Evolutionary conservation across 2,329 filamentous ascomycete genomes (phyloP).

Genomic region (Monilinia polystroma): DNA sequence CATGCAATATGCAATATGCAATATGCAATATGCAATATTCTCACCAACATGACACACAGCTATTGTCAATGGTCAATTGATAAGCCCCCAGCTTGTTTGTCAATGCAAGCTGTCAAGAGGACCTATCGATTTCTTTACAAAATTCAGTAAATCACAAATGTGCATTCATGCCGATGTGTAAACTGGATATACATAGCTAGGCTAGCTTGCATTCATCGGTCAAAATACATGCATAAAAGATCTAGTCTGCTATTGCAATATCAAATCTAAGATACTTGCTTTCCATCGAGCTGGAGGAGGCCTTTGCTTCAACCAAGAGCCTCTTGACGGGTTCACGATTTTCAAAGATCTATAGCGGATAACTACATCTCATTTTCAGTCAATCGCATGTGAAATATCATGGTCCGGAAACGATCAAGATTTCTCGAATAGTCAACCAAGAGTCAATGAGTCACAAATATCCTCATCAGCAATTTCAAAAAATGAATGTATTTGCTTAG

Average conservation of each 20-base stretch:
- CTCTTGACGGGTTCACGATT: not conserved
- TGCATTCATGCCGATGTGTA: not conserved
- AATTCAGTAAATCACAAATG: not conserved
- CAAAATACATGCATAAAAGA: no score
- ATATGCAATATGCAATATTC: not conserved
- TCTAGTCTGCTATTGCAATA: not conserved
- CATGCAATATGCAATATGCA: not conserved
- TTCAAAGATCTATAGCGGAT: not conserved
- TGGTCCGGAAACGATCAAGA: not conserved
- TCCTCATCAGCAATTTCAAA: not conserved
- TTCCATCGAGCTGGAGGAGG: not conserved
- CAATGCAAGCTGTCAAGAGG: not conserved
- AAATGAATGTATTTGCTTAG: not conserved
- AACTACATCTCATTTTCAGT: not conserved
- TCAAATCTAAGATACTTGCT: not conserved
- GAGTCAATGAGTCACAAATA: not conserved
- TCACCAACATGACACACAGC: no score
- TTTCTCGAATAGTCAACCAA: not conserved
- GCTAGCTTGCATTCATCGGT: not conserved
- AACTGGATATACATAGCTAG: not conserved
- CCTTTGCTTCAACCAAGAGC: not conserved
- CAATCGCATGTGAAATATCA: not conserved
- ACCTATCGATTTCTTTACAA: not conserved
- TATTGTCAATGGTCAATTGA: no score
- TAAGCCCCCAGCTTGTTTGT: not conserved